Evolutionary conservation across 768 basidiomycete genomes (phyloP).

Genomic region (Amanita rubescens): DNA sequence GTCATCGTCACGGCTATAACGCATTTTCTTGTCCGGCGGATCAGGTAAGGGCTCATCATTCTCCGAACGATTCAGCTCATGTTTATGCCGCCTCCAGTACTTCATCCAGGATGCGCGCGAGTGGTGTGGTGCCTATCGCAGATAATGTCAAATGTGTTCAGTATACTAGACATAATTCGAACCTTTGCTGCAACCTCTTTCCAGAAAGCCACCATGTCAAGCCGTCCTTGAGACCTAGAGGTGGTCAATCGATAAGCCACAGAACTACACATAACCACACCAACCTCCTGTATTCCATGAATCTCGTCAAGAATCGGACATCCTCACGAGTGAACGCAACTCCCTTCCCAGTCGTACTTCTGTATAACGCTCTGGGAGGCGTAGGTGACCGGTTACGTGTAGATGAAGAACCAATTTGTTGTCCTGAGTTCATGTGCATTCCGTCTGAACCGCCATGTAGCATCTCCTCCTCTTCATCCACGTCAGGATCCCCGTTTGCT

Average conservation of each 20-base stretch:
- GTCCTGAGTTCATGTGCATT: conserved; percentile 37
- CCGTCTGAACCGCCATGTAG: conserved; percentile 28
- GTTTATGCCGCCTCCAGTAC: conserved; percentile 83
- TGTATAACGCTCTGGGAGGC: conserved; percentile 68
- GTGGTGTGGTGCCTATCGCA: conserved; percentile 71
- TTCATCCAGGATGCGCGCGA: conserved; percentile 94
- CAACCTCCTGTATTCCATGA: conserved; percentile 72
- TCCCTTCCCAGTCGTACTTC: conserved; percentile 86
- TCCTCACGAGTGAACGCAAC: conserved; percentile 86
- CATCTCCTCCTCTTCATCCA: conserved; percentile 34
- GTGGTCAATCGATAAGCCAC: not conserved
- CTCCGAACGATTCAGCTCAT: conserved; percentile 65
- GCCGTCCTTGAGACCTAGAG: conserved; percentile 45
- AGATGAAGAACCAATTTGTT: conserved; percentile 18
- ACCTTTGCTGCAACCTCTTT: conserved; percentile 70
- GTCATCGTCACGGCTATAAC: conserved; percentile 76
- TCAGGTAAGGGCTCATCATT: conserved; percentile 63
- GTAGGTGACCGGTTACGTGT: conserved; percentile 67
- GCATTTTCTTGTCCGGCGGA: conserved; percentile 82
- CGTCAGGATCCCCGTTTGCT: conserved; percentile 34
- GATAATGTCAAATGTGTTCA: not conserved
- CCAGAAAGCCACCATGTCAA: conserved; percentile 76
- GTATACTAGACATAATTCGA: conserved; percentile 9
- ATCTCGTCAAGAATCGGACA: conserved; percentile 65
- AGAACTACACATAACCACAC: conserved; percentile 15